These are phyloP conservation scores for Chrysanthemum seticuspe DNA, from an alignment of 129 eudicot genomes.

Conservation along the genomic window DNA sequence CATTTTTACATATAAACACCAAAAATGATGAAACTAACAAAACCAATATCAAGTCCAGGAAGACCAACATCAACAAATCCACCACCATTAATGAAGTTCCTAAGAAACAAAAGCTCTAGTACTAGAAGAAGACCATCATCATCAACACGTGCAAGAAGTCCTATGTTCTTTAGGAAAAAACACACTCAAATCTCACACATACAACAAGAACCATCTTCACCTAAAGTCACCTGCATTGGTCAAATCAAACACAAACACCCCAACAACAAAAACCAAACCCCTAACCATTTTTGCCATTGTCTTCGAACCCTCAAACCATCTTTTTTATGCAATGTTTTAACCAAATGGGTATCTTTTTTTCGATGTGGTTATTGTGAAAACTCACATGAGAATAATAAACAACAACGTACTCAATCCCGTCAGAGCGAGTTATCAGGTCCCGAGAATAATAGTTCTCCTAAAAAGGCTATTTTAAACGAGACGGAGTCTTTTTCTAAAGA, in stretches of 20 bases:
- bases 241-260: slow-evolving; percentile 47
- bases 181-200: slow-evolving; percentile 32
- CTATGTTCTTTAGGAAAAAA: slow-evolving; percentile 33
- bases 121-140: slow-evolving; percentile 30
- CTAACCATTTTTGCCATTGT: slow-evolving; percentile 20
- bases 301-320: slow-evolving; percentile 17
- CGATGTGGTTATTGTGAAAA: slow-evolving; percentile 32
- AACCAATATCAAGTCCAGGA: slow-evolving; percentile 54
- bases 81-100: slow-evolving; percentile 56
- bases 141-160: slow-evolving; percentile 47
- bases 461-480: neutral
- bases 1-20: no score
- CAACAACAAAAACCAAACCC: slow-evolving; percentile 25
- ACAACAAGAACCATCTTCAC: slow-evolving; percentile 46
- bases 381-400: neutral
- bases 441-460: neutral
- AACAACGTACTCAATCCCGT: no score
- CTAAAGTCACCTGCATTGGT: slow-evolving; percentile 54
- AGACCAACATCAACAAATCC: slow-evolving; percentile 44
- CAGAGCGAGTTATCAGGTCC: no score
- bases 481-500: neutral
- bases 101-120: slow-evolving; percentile 45
- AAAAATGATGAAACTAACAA: slow-evolving; percentile 24
- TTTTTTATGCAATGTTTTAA: slow-evolving; percentile 13
- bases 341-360: slow-evolving; percentile 39